A percentile compares a stretch with the other conserved stretches of the same genome.
Evolutionary conservation across 108 stramenopile genomes (phyloP).

Genomic region (Chaetoceros tenuissimus): DNA sequence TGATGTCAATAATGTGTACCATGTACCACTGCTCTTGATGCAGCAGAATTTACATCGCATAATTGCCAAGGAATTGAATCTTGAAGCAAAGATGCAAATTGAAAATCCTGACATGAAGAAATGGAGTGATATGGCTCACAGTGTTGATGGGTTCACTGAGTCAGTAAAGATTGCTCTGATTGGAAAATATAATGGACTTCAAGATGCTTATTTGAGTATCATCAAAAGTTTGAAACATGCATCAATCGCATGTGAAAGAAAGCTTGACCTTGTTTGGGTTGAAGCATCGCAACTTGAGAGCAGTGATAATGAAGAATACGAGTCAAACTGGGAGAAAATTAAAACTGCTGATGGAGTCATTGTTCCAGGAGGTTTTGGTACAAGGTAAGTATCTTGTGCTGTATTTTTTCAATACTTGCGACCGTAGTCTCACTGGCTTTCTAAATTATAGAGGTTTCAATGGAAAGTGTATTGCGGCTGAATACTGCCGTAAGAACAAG

Average conservation of each 20-base stretch:
- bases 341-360: slow-evolving; percentile 72
- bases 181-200: slow-evolving; percentile 94
- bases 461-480: slow-evolving; percentile 88
- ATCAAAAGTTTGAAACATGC: slow-evolving; percentile 97
- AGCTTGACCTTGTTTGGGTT: slow-evolving; percentile 90
- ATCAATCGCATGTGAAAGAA: slow-evolving; percentile 75
- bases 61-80: slow-evolving; percentile 53
- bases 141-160: slow-evolving; percentile 62
- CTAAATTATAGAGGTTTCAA: slow-evolving; percentile 40
- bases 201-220: slow-evolving; percentile 93
- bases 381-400: slow-evolving; percentile 56
- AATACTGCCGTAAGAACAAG: slow-evolving; percentile 77
- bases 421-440: slow-evolving; percentile 4
- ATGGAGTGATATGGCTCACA: slow-evolving; percentile 87
- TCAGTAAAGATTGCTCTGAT: slow-evolving; percentile 90
- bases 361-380: slow-evolving; percentile 97
- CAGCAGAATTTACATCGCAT: slow-evolving; percentile 85
- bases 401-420: neutral
- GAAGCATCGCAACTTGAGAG: slow-evolving; percentile 89
- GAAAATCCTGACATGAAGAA: slow-evolving; percentile 54
- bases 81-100: slow-evolving; percentile 28
- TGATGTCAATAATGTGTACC: slow-evolving; percentile 98
- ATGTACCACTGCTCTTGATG: slow-evolving; percentile 90
- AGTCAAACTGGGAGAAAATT: slow-evolving; percentile 71
- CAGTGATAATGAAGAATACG: slow-evolving; percentile 32